A percentile compares a stretch with the other conserved stretches of the same genome.
Conservation (phyloP, 2,329 filamentous ascomycete genomes). For the Akanthomyces uredinophilus region DNA sequence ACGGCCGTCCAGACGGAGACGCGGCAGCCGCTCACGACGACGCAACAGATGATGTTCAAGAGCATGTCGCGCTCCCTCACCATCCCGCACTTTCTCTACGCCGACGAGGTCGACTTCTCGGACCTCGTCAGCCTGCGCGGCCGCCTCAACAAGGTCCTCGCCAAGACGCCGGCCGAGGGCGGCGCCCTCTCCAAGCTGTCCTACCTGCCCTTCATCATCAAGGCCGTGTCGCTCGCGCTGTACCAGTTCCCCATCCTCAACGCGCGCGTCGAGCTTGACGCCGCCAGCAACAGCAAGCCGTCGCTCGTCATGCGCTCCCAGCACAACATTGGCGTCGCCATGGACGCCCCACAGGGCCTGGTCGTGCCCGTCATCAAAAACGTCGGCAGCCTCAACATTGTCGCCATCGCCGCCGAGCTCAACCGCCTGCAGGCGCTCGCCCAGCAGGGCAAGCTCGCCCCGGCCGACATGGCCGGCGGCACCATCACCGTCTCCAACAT, state of each 20-base stretch:
- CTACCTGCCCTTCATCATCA: slow-evolving; percentile 91
- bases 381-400: slow-evolving; percentile 70
- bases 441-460: slow-evolving; percentile 65
- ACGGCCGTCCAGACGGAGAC: slow-evolving; percentile 60
- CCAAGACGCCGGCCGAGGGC: slow-evolving; percentile 42
- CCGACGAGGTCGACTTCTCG: slow-evolving; percentile 81
- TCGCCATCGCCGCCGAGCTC: slow-evolving; percentile 73
- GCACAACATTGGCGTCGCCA: slow-evolving; percentile 94
- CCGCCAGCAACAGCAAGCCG: slow-evolving; percentile 54
- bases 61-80: slow-evolving; percentile 86
- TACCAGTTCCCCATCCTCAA: slow-evolving; percentile 83
- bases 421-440: slow-evolving; percentile 68
- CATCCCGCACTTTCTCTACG: slow-evolving; percentile 95
- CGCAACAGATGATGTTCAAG: slow-evolving; percentile 94
- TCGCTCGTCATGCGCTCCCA: slow-evolving; percentile 70
- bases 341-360: slow-evolving; percentile 85
- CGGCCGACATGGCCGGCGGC: slow-evolving; percentile 72
- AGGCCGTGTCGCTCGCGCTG: slow-evolving; percentile 83
- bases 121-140: slow-evolving; percentile 66
- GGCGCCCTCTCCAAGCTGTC: slow-evolving; percentile 62
- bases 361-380: slow-evolving; percentile 89
- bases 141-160: slow-evolving; percentile 65
- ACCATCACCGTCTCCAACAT: slow-evolving; percentile 98
- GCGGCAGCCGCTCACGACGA: slow-evolving; percentile 63
- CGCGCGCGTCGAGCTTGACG: slow-evolving; percentile 65